phyloP scores from a whole-genome alignment of 2,329 filamentous ascomycete genomes.

The Triangularia verruculosa region DNA sequence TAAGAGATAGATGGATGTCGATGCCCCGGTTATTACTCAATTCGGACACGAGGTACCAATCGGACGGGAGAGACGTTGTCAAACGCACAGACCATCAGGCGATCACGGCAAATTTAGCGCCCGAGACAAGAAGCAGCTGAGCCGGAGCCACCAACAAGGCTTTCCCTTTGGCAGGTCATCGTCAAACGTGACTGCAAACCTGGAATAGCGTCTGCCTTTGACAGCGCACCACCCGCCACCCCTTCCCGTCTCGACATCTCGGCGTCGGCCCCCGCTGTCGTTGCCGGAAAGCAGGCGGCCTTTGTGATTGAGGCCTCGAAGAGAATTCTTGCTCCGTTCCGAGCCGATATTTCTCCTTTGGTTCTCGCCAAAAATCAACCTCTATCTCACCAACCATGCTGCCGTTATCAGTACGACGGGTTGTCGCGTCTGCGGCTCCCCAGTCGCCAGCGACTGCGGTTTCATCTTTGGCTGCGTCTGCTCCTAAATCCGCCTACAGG shows the following conservation, averaged over 20 bases:
- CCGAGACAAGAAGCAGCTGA: not conserved
- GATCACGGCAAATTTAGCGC: not conserved
- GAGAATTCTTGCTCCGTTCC: not conserved
- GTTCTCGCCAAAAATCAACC: not conserved
- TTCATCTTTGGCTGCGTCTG: conserved; percentile 41
- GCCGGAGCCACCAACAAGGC: not conserved
- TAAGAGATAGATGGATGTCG: not conserved
- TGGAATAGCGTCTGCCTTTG: not conserved
- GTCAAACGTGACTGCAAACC: not conserved
- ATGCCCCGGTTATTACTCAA: not conserved
- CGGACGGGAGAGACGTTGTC: not conserved
- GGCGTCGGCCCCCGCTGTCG: not conserved
- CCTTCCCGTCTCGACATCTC: not conserved
- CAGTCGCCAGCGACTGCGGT: conserved; percentile 40
- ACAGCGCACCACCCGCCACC: not conserved
- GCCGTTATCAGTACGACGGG: conserved; percentile 55
- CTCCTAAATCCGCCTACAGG: conserved; percentile 39
- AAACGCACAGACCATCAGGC: not conserved
- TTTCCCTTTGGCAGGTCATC: not conserved
- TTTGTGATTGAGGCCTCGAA: not conserved
- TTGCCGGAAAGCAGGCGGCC: not conserved
- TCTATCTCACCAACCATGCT: conserved; percentile 41
- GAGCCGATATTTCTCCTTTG: not conserved
- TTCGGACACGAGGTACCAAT: not conserved
- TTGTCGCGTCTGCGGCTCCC: conserved; percentile 46